Conservation (phyloP, 1,284 basidiomycete genomes). For the Irpex sp. region DNA sequence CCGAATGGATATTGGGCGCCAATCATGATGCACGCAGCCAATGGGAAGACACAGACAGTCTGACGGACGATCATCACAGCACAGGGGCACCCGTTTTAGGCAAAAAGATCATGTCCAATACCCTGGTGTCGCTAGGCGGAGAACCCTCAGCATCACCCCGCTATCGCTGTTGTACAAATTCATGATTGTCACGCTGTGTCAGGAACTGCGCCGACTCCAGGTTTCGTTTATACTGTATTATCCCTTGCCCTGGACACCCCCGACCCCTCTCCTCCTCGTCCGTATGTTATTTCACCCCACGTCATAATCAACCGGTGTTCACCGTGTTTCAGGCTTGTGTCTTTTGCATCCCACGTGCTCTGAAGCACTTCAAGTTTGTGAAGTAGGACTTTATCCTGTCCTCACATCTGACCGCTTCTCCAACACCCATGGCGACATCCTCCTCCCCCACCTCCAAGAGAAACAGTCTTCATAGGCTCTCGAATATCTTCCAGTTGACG, state of each 20-base stretch:
- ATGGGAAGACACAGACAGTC: background rate
- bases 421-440: conserved; percentile 10
- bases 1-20: background rate
- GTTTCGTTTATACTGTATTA: too few relatives aligned
- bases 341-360: background rate
- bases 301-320: background rate
- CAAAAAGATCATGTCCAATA: background rate
- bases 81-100: background rate
- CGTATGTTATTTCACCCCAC: background rate
- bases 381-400: too few relatives aligned
- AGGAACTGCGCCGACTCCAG: background rate
- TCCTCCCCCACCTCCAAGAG: conserved; percentile 9
- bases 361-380: too few relatives aligned
- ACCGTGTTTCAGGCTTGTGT: background rate
- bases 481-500: conserved; percentile 22
- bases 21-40: background rate
- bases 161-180: background rate
- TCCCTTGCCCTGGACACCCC: too few relatives aligned
- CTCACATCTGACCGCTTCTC: background rate
- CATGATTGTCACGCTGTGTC: background rate
- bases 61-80: background rate
- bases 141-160: background rate
- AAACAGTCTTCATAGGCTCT: conserved; percentile 26
- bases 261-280: background rate
- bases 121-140: background rate